These are phyloP conservation scores for Aspergillus leporis DNA, from an alignment of 495 filamentous ascomycete species.

Conservation along the genomic window DNA sequence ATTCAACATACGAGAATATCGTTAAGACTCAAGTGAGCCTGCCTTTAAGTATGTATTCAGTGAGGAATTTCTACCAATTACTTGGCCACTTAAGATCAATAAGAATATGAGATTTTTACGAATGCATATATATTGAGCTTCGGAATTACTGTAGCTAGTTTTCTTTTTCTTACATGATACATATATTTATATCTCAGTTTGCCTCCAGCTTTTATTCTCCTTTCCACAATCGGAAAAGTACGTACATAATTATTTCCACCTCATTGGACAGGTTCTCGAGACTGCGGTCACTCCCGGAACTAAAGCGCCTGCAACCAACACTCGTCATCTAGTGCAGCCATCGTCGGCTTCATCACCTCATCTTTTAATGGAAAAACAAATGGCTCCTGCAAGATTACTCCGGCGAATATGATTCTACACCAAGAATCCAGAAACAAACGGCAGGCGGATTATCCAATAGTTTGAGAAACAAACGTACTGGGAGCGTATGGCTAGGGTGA, in stretches of 20 bases:
- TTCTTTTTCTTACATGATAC: neutral
- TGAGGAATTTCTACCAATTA: neutral
- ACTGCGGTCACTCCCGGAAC: conserved; percentile 1
- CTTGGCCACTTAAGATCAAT: neutral
- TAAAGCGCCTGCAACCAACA: neutral
- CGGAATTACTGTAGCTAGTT: neutral
- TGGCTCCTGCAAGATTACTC: neutral
- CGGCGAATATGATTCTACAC: neutral
- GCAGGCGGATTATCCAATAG: neutral
- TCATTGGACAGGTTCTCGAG: neutral
- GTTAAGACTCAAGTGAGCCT: too few relatives aligned
- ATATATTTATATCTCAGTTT: neutral
- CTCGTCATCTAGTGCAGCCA: neutral
- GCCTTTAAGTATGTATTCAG: too few relatives aligned
- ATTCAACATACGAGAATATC: too few relatives aligned
- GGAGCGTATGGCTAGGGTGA: neutral
- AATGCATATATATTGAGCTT: neutral
- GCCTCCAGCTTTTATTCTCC: neutral
- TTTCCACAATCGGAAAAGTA: neutral
- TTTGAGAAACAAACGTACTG: neutral
- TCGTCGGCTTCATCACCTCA: neutral
- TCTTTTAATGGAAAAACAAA: neutral
- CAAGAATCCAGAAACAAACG: conserved; percentile 1
- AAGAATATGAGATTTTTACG: neutral
- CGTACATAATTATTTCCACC: neutral